phyloP scores from a whole-genome alignment of 202 grass and related monocot genomes.

The Hordeum pubiflorum region DNA sequence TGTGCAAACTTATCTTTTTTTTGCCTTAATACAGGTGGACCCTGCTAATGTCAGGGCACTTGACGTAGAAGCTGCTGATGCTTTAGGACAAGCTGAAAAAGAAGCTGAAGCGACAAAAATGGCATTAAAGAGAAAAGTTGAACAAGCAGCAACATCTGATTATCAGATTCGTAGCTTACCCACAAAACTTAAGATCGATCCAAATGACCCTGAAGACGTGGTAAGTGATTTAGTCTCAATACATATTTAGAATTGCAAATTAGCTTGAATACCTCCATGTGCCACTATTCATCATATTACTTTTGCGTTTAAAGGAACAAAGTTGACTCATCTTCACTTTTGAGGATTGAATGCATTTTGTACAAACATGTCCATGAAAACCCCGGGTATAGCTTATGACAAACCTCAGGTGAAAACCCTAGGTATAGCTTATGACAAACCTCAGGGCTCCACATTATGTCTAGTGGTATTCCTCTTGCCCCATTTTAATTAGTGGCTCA shows the following conservation, averaged over 20 bases:
- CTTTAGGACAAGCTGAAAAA: constrained; percentile 76
- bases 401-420: neutral
- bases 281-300: neutral
- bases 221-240: constrained; percentile 37
- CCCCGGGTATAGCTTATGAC: neutral
- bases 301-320: neutral
- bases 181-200: constrained; percentile 80
- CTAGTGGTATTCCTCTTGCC: neutral
- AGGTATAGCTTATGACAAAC: neutral
- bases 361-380: neutral
- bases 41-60: constrained; percentile 67
- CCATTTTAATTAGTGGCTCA: neutral
- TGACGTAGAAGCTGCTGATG: constrained; percentile 60
- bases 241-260: neutral
- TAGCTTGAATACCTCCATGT: constrained; percentile 15
- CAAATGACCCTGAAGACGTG: constrained; percentile 87
- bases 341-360: constrained; percentile 12
- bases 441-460: neutral
- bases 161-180: constrained; percentile 73
- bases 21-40: constrained; percentile 57
- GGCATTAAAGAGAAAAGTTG: constrained; percentile 94
- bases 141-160: constrained; percentile 70
- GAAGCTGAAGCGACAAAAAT: constrained; percentile 81
- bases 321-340: neutral
- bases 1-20: neutral